Conservation (phyloP, 345 rosid genomes). For the Abelmoschus esculentus region DNA sequence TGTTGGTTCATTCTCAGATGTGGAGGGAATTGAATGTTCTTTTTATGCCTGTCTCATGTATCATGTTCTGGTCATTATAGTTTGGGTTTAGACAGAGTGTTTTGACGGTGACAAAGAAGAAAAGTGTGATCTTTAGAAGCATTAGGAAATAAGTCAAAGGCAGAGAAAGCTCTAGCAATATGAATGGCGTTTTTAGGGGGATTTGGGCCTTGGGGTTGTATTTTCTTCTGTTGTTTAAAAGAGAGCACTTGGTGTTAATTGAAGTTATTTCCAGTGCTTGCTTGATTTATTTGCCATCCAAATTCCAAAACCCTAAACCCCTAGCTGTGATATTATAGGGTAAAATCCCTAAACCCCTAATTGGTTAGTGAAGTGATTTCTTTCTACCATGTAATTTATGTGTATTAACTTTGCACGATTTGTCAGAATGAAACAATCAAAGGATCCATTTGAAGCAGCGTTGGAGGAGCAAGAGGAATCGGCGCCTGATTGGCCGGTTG, state of each 20-base stretch:
- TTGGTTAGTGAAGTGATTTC: too few species aligned
- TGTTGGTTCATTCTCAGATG: background rate
- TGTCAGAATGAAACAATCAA: slow-evolving; percentile 57
- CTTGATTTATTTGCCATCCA: background rate
- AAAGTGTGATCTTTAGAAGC: background rate
- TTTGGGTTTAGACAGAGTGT: background rate
- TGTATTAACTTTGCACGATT: background rate
- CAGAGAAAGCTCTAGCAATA: background rate
- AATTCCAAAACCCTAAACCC: too few species aligned
- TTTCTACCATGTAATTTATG: background rate
- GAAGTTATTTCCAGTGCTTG: background rate
- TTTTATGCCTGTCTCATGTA: too few species aligned
- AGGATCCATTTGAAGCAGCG: slow-evolving; percentile 93
- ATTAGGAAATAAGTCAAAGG: background rate
- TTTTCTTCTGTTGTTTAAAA: background rate
- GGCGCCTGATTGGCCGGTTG: slow-evolving; percentile 56
- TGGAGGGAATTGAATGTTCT: background rate
- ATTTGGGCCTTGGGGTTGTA: background rate
- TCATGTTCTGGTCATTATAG: background rate
- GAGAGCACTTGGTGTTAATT: background rate
- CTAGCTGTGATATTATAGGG: background rate
- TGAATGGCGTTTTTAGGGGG: background rate
- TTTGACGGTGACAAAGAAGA: background rate
- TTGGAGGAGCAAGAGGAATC: slow-evolving; percentile 69
- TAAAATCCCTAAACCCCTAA: too few species aligned